Percentiles rank a stretch among this genome's conserved stretches.
These are phyloP conservation scores for Podila horticola DNA, from an alignment of 192 early-diverging fungal genomes.

Conservation along the genomic window DNA sequence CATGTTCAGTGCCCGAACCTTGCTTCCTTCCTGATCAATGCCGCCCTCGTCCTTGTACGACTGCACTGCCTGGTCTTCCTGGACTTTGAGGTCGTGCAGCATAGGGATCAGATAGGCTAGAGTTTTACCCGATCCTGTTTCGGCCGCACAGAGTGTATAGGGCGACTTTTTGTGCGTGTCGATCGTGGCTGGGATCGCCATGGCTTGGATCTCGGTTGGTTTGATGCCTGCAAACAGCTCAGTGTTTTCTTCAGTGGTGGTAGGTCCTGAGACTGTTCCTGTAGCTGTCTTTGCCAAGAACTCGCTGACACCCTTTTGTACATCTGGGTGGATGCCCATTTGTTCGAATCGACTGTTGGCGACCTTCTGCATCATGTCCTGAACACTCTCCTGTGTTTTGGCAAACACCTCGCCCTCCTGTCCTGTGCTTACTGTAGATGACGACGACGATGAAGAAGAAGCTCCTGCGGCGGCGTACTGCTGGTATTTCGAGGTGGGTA, in stretches of 20 bases:
- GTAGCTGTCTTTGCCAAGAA: conserved; percentile 3
- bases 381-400: conserved; percentile 27
- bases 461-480: conserved; percentile 15
- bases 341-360: conserved; percentile 62
- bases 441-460: neutral
- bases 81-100: conserved; percentile 76
- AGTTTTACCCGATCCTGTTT: conserved; percentile 95
- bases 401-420: conserved; percentile 20
- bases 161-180: conserved; percentile 28
- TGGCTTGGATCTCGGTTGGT: conserved; percentile 88
- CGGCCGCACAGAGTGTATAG: conserved; percentile 82
- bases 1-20: conserved; percentile 20
- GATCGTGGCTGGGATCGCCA: conserved; percentile 81
- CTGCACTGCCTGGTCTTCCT: conserved; percentile 62
- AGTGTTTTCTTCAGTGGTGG: conserved; percentile 8
- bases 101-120: conserved; percentile 87
- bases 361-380: conserved; percentile 32
- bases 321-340: conserved; percentile 69
- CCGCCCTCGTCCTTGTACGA: conserved; percentile 16
- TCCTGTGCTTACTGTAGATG: neutral
- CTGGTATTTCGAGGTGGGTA: conserved; percentile 32
- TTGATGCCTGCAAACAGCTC: conserved; percentile 46
- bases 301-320: conserved; percentile 59
- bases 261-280: neutral
- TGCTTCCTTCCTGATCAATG: conserved; percentile 27